Evolutionary conservation across 352 stramenopile species (phyloP), one percentile per base, ranked within the genome.

Genomic region (Pythium brachiatum): DNA sequence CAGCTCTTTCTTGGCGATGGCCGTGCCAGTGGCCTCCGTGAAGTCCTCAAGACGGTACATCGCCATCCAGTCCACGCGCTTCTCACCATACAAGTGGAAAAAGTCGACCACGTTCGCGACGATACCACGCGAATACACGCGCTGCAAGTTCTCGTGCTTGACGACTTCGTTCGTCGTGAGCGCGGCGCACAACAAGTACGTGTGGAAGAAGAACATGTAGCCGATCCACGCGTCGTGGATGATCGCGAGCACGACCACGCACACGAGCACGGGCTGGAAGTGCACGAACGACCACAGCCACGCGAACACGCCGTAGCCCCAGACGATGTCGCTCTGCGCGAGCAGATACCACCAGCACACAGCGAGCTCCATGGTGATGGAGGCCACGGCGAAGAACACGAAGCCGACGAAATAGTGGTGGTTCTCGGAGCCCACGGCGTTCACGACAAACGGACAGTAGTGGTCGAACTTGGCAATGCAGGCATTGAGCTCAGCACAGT

Each of bases 391-490:
- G 25, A 74, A 89, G 48, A 89, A 67, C 31, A 98, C 73, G 74
- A 99, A 99, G 4, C 81, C 67, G 36, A 98, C 74, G 69, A 99
- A 99, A 48, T 78, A 91, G 43, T 79, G 66, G 77, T 99, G 94
- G 80, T 99, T 99, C 31, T 88, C 76, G 36, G 90, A 80, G 12
- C 96, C 97, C 51, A 99, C 90, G 60, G 94, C 98, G 78, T 96
- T 98, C 44, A 90, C 86, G 34, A 90, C 84, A 57, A 92, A 95
- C 12, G 86, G 86, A 23, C 86, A 95, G 57, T 93, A 92, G 64
- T 95, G 86, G 59, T 95, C 86, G 53, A 92, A 95, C 63, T 78
- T 84, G 32, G 85, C 80, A 55, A 95, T 86, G 69, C 86, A 95
- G 21, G 73, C 75, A 60, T 89, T 87, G 39, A 88, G 66, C 62